These are phyloP conservation scores for Rhododendron kiyosumense DNA, from an alignment of 148 eudicot genomes.

Conservation along the genomic window DNA sequence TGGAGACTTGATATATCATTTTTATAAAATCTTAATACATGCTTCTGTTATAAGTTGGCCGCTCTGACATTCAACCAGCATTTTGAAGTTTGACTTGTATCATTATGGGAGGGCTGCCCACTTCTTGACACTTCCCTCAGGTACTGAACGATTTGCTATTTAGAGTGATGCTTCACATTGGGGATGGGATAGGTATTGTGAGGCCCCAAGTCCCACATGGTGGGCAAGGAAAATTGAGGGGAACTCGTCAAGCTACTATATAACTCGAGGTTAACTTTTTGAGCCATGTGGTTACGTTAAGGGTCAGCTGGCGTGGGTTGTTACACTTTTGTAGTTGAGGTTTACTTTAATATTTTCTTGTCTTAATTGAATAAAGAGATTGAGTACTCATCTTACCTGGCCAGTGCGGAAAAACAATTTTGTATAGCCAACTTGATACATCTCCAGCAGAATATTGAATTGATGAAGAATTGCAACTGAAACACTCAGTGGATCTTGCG, in stretches of 20 bases:
- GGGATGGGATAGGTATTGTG: not conserved
- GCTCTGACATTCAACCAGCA: too few relatives aligned
- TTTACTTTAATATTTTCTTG: not conserved
- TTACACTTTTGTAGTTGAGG: not conserved
- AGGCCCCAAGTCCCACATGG: not conserved
- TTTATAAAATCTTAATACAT: not conserved
- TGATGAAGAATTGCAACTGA: conserved; percentile 93
- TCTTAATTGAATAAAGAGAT: not conserved
- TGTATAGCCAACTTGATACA: conserved; percentile 98
- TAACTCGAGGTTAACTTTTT: too few relatives aligned
- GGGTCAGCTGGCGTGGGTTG: not conserved
- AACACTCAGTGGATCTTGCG: conserved; percentile 82
- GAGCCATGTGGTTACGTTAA: not conserved
- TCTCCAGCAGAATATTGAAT: conserved; percentile 79
- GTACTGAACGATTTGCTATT: not conserved
- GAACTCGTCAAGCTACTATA: not conserved
- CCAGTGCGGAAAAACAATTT: conserved; percentile 92
- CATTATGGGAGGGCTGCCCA: not conserved
- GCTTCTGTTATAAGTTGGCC: not conserved
- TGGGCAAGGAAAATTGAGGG: not conserved
- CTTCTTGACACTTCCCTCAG: not conserved
- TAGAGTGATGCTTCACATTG: not conserved
- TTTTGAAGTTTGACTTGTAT: not conserved
- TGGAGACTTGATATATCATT: not conserved
- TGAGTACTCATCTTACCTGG: conserved; percentile 45